Evolutionary conservation across 2,329 filamentous ascomycete genomes (phyloP), one percentile per base, ranked within the genome.

Genomic region (Cordyceps cateniannulata): DNA sequence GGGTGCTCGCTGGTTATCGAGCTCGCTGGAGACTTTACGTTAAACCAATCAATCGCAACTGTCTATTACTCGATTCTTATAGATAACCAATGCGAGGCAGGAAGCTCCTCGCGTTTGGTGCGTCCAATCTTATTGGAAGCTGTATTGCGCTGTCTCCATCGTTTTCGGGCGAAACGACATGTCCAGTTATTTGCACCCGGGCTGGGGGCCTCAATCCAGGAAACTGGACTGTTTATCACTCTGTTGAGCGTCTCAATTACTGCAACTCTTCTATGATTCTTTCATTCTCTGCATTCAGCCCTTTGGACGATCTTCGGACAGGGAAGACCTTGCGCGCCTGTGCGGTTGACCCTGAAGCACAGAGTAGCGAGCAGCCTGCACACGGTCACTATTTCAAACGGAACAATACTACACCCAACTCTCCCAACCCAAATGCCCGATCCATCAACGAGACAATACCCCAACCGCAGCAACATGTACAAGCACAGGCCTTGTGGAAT

Each of bases 401-500:
- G 40, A 51, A 47, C 32, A 55, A 66, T 18, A 66, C 68, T 35
- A 55, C 7, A 40, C 8, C 18, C 24, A 25, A 4, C 29, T 35
- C 29, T 5, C 29, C 20, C 22, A 48, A 27, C 4, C 27, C 45
- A 27, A 10, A 14, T 3, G 10, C 10, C n/a, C 45, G 27, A 12
- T 22, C 3, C 7, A 14, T 38, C 29, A 52, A 52, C 32, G 29
- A 52, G 38, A 52, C 49, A 22, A 24, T 4, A 5, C 3, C n/a
- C 3, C n/a, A n/a, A 51, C 14, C 16, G 9, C 18, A 35, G 12
- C 6, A 35, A 35, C 48, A 51, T n/a, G 29, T 24, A 18, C n/a
- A 3, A 8, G 29, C 49, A 3, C 49, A 52, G 32, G 29, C 49
- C 3, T 12, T 52, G 29, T 52, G 70, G 55, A 57, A 73, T 5